These are phyloP conservation scores for Vigna radiata DNA, from an alignment of 306 rosid genomes.

Conservation along the genomic window DNA sequence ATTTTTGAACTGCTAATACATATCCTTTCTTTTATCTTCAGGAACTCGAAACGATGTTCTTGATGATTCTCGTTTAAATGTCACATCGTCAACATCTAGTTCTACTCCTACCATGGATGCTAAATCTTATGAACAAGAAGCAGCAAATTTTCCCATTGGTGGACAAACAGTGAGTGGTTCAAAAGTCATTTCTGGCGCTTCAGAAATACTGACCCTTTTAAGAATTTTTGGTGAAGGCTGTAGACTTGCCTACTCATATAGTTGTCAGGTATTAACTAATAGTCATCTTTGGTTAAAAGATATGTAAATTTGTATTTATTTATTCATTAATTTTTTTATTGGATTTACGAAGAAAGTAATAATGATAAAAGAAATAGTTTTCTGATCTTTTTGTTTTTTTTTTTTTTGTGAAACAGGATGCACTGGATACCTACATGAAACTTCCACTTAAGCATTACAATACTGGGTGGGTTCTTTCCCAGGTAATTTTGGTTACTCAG, in stretches of 20 bases:
- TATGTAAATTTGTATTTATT: constrained; percentile 15
- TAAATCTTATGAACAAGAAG: constrained; percentile 73
- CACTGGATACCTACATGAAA: constrained; percentile 80
- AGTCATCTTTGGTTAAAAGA: constrained; percentile 32
- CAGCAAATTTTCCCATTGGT: constrained; percentile 50
- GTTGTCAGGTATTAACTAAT: constrained; percentile 80
- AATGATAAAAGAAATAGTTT: constrained; percentile 30
- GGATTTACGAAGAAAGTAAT: constrained; percentile 1
- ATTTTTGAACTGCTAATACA: constrained; percentile 28
- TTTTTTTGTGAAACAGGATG: constrained; percentile 71
- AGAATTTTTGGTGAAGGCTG: constrained; percentile 90
- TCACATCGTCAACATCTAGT: constrained; percentile 57
- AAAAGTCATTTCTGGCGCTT: constrained; percentile 64
- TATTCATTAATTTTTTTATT: constrained; percentile 20
- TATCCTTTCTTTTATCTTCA: constrained; percentile 43
- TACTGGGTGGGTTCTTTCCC: constrained; percentile 98
- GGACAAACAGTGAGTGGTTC: constrained; percentile 65
- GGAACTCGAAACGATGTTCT: constrained; percentile 74
- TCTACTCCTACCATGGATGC: constrained; percentile 62
- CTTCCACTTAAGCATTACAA: constrained; percentile 91
- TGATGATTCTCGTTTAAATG: constrained; percentile 76
- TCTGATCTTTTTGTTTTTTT: constrained; percentile 24
- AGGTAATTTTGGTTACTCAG: constrained; percentile 60
- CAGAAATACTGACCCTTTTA: constrained; percentile 82
- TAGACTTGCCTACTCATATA: constrained; percentile 86